Conservation (phyloP, 345 rosid species). For the Capsella bursapastoris region DNA sequence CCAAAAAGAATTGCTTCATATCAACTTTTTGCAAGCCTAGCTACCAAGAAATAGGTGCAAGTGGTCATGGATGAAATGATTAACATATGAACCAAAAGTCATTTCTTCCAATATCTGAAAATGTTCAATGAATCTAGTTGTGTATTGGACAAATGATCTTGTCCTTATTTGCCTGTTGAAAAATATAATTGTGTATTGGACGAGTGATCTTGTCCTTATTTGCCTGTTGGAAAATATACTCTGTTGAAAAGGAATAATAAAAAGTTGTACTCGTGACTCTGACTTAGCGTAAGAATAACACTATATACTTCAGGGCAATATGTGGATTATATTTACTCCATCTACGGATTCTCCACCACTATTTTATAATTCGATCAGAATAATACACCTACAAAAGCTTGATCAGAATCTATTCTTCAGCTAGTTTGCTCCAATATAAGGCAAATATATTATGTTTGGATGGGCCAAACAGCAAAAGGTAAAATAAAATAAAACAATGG, state of each 20-base stretch:
- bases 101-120: background rate
- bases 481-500: background rate
- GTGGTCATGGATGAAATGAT: constrained; percentile 35
- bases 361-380: constrained; percentile 26
- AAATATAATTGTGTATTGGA: constrained; percentile 16
- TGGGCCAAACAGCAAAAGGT: background rate
- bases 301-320: constrained; percentile 1
- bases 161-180: constrained; percentile 38
- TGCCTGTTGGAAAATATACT: constrained; percentile 25
- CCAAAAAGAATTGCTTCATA: constrained; percentile 18
- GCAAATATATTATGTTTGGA: background rate
- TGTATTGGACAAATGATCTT: constrained; percentile 31
- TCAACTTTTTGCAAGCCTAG: constrained; percentile 28
- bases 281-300: constrained; percentile 40
- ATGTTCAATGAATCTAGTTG: constrained; percentile 32
- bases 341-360: constrained; percentile 18
- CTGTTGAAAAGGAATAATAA: constrained; percentile 16
- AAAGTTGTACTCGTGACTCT: constrained; percentile 33
- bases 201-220: constrained; percentile 35
- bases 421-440: constrained; percentile 19
- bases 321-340: constrained; percentile 8
- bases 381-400: constrained; percentile 40
- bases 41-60: constrained; percentile 13
- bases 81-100: background rate
- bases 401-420: constrained; percentile 32